phyloP scores from a whole-genome alignment of 2,329 filamentous ascomycete species.

The Xylariaceae sp. region DNA sequence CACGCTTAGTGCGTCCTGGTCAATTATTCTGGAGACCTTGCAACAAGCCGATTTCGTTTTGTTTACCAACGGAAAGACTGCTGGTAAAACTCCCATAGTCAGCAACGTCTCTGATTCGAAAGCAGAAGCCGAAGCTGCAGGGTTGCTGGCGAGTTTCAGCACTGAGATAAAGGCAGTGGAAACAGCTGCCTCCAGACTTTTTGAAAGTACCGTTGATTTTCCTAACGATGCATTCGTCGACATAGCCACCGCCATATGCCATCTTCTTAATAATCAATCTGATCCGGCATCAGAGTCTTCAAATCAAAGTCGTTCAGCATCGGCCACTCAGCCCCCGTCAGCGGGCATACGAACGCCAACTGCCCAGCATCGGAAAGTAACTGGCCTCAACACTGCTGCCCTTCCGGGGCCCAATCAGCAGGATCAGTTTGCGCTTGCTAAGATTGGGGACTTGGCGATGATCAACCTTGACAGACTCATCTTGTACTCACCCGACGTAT shows the following conservation, averaged over 20 bases:
- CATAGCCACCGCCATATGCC: constrained; percentile 70
- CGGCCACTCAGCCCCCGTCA: constrained; percentile 33
- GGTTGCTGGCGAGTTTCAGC: constrained; percentile 61
- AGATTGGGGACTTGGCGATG: constrained; percentile 65
- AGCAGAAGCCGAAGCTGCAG: constrained; percentile 46
- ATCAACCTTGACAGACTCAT: constrained; percentile 74
- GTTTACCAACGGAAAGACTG: constrained; percentile 54
- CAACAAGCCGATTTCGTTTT: constrained; percentile 90
- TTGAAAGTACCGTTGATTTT: constrained; percentile 90
- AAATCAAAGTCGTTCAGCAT: constrained; percentile 36
- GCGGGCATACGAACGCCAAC: constrained; percentile 24
- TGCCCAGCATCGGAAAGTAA: constrained; percentile 41
- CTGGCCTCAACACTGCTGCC: constrained; percentile 44
- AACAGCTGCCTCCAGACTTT: constrained; percentile 74
- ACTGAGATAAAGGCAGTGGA: constrained; percentile 84
- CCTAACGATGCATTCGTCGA: constrained; percentile 75
- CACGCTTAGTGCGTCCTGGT: constrained; percentile 78
- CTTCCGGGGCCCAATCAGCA: constrained; percentile 52
- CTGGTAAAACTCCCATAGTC: constrained; percentile 47
- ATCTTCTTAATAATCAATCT: constrained; percentile 52
- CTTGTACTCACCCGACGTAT: constrained; percentile 57
- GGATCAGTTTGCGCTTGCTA: constrained; percentile 64
- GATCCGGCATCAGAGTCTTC: constrained; percentile 29
- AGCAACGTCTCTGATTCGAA: constrained; percentile 43
- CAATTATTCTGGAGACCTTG: constrained; percentile 83